Evolutionary conservation across 75 land plant species (phyloP).

Genomic region (Picea sitchensis): DNA sequence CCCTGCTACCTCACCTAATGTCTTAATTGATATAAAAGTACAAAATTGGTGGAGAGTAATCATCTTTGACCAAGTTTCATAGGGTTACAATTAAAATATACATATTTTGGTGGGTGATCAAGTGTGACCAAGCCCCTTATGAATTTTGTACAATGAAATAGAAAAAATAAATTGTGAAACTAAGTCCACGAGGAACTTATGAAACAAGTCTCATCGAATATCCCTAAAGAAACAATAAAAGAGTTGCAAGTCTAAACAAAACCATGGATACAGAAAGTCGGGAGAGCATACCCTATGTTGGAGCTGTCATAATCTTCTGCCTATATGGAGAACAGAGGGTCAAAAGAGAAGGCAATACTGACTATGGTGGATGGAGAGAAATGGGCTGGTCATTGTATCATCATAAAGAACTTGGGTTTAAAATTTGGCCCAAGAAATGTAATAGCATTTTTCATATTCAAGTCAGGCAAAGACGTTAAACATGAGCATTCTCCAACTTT

Average conservation of each 20-base stretch:
- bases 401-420: not conserved
- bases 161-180: too few species aligned
- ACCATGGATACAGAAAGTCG: not conserved
- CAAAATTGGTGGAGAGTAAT: not conserved
- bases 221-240: not conserved
- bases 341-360: not conserved
- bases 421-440: not conserved
- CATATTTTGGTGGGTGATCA: too few species aligned
- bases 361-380: not conserved
- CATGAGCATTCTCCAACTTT: not conserved
- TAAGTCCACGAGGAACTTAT: too few species aligned
- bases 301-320: not conserved
- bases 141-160: too few species aligned
- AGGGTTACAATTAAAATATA: too few species aligned
- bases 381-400: not conserved
- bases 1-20: not conserved
- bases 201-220: too few species aligned
- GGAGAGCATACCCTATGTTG: not conserved
- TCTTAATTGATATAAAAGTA: not conserved
- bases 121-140: too few species aligned
- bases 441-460: not conserved
- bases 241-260: not conserved
- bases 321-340: not conserved
- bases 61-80: too few species aligned
- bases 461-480: not conserved